A percentile compares a stretch with the other conserved stretches of the same genome.
phyloP scores from a whole-genome alignment of 2,329 filamentous ascomycete genomes.

The Epichloe glyceriae region DNA sequence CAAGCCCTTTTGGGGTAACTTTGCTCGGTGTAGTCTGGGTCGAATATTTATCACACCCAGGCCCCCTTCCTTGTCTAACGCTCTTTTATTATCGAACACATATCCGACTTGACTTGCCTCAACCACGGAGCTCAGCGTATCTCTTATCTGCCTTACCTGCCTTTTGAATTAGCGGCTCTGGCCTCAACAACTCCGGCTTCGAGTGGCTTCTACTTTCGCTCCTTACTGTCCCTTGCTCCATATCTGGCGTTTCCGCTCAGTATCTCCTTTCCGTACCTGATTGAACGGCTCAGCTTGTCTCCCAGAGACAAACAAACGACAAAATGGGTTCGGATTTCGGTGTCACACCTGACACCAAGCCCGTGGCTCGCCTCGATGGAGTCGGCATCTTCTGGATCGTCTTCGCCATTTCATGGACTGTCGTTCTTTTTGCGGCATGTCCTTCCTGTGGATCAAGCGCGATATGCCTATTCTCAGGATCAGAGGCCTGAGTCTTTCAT shows the following conservation, averaged over 20 bases:
- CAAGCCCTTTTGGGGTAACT: not conserved
- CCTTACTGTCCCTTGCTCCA: not conserved
- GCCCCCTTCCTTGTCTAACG: not conserved
- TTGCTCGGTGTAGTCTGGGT: not conserved
- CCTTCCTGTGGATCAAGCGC: conserved; percentile 26
- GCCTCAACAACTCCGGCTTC: not conserved
- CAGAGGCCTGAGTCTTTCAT: conserved; percentile 27
- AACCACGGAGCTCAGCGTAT: not conserved
- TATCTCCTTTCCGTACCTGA: not conserved
- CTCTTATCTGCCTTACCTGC: not conserved
- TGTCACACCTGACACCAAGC: conserved; percentile 17
- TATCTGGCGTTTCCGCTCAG: not conserved
- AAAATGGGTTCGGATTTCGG: conserved; percentile 21
- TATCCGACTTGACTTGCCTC: not conserved
- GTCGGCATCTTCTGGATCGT: conserved; percentile 29
- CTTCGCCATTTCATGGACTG: conserved; percentile 25
- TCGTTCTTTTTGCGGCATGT: conserved; percentile 26
- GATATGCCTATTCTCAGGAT: conserved; percentile 28
- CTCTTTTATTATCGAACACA: no score
- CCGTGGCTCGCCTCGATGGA: conserved; percentile 21
- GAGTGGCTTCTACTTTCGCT: not conserved
- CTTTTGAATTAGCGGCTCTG: not conserved
- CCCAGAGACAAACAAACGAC: not conserved
- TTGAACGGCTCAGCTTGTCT: not conserved
- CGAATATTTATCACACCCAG: conserved; percentile 3